Base-by-base conservation (phyloP, 257 asterid species). In the Solanum phureja region DNA sequence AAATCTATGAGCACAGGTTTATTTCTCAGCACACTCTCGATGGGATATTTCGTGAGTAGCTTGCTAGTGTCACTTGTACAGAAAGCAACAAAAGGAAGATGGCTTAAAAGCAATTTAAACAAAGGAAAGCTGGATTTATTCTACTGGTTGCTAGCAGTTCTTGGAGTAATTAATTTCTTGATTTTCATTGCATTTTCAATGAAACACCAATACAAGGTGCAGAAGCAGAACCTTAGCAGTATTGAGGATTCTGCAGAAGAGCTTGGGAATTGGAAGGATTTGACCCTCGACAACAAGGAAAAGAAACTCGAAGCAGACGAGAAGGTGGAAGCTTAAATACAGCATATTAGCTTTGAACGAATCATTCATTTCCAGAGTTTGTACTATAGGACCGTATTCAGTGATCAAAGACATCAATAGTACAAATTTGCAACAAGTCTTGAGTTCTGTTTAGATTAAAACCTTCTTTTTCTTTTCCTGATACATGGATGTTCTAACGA, bases 1-100 rank as follows among this genome's bases (percentile, higher is more conserved):
- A 96, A 95, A 89, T 95, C 98, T 2, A 93, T 96, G 98, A 96
- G 99, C 89, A 96, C 98, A 0, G 99, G 98, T 10, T 85, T 96
- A n/a, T 96, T 96, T 31, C 91, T 96, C 14, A 92, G 95, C 92
- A 92, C 98, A 8, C 93, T 96, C 5, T 92, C 98, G 12, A 94
- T 95, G 96, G 98, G 99, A 6, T 96, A 88, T 60, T 96, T 96
- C 16, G 91, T 95, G 1, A 95, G 98, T 29, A 96, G 99, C 42
- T 60, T 96, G 93, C 87, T 96, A 34, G 99, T 96, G 23, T 89
- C 94, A 18, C 52, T 95, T 88, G 94, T 94, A 1, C 93, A 92
- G 68, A 87, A 88, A 86, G 94, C 58, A 46, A 93, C 96, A 9
- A 82, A 88, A 1, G 92, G 94, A 60, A 82, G 76, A 24, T 96